Base-by-base conservation (phyloP, 139 green algal species). In the Chlamydomonas schloesseri region DNA sequence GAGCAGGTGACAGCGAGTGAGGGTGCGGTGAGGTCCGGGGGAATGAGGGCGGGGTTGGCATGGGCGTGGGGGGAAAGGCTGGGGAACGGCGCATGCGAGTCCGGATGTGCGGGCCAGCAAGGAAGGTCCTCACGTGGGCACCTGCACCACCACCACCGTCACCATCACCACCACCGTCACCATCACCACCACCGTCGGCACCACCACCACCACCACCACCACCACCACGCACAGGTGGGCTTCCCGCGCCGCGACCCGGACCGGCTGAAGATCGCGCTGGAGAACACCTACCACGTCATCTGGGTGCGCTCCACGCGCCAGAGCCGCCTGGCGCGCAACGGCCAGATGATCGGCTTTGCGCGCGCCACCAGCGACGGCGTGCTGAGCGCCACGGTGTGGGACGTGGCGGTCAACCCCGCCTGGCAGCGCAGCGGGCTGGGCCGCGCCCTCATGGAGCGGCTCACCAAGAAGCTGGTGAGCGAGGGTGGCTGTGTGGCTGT, bases 371-470 rank as follows among this genome's bases (percentile, higher is more conserved):
- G 88, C 50, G 96, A 98, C 74, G 93, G 94, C 34, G 92, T 91
- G 23, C 85, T 98, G 31, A 91, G 83, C 14, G 96, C 95, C 24
- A 97, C 95, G 15, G 97, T 98, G 69, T 98, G 93, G 96, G 96
- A 98, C 87, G 96, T 98, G 72, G 94, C 96, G 42, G 96, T 97
- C 42, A 47, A 88, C 18, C 96, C 96, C 5, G 89, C 94, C 4
- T 98, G 96, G 96, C 96, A 98, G 89, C 90, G 94, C 9, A 76
- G 50, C 0, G 96, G 96, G 0, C 88, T 98, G 46, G 96, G 96
- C 0, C 73, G 96, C 17, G 96, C 86, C 0, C 62, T 97, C 34
- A 93, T 98, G 72, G 96, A 98, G 91, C 89, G 96, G 18, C 78
- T 98, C 23, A 95, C 92, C 5, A 89, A 88, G 17, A 71, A 81